These are phyloP conservation scores for Mortierella sp. DNA, from an alignment of 371 early-diverging fungal genomes.

Conservation along the genomic window DNA sequence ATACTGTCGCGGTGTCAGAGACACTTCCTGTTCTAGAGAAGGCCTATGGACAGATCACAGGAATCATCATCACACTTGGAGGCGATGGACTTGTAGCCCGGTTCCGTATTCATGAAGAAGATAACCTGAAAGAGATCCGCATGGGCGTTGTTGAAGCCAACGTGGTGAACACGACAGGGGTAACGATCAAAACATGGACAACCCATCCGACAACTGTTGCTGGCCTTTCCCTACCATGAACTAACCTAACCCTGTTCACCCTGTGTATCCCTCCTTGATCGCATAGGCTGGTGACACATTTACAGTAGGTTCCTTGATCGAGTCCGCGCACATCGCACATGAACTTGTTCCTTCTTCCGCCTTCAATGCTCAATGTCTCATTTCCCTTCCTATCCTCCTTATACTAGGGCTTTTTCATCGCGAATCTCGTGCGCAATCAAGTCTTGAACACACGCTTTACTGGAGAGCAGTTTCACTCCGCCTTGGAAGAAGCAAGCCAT, in stretches of 20 bases:
- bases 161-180: slow-evolving; percentile 79
- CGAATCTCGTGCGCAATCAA: slow-evolving; percentile 63
- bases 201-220: too few species aligned
- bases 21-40: slow-evolving; percentile 56
- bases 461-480: slow-evolving; percentile 51
- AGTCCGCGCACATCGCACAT: background rate
- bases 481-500: slow-evolving; percentile 63
- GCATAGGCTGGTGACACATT: slow-evolving; percentile 87
- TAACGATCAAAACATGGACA: slow-evolving; percentile 23
- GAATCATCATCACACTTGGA: slow-evolving; percentile 83
- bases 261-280: too few species aligned
- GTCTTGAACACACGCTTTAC: slow-evolving; percentile 54
- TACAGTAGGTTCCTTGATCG: slow-evolving; percentile 62
- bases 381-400: slow-evolving; percentile 9
- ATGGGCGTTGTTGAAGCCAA: slow-evolving; percentile 59
- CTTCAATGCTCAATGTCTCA: too few species aligned
- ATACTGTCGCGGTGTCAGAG: slow-evolving; percentile 36
- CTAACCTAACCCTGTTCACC: too few species aligned
- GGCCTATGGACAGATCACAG: slow-evolving; percentile 59
- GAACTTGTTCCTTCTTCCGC: background rate
- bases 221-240: too few species aligned
- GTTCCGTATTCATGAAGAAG: slow-evolving; percentile 55
- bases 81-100: slow-evolving; percentile 68
- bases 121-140: slow-evolving; percentile 53
- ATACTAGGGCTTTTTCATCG: slow-evolving; percentile 77